Percentiles rank a stretch among this genome's conserved stretches.
Evolutionary conservation across 495 filamentous ascomycete species (phyloP).

Genomic region (Aspergillus nanangensis): DNA sequence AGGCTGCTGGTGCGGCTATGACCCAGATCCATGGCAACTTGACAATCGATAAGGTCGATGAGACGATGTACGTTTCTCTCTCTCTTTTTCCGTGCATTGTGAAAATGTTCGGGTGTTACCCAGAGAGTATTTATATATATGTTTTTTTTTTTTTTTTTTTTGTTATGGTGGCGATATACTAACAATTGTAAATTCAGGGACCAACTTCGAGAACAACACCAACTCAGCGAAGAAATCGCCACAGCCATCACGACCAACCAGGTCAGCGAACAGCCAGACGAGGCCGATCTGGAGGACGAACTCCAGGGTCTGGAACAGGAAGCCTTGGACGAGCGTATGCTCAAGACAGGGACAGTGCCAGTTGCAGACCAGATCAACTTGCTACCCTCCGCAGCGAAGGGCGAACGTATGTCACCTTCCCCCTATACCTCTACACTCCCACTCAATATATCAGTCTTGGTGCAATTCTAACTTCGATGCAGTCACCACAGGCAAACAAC

Average conservation of each 20-base stretch:
- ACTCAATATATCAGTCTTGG: background rate
- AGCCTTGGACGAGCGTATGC: conserved; percentile 88
- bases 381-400: conserved; percentile 66
- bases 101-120: too few relatives aligned
- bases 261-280: conserved; percentile 72
- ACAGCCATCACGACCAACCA: conserved; percentile 71
- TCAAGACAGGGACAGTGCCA: conserved; percentile 76
- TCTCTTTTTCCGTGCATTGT: too few relatives aligned
- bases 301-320: conserved; percentile 77
- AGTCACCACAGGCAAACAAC: conserved; percentile 49
- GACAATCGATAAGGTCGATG: conserved; percentile 88
- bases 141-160: background rate
- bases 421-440: conserved; percentile 1
- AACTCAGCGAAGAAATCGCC: conserved; percentile 87
- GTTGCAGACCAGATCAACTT: conserved; percentile 65
- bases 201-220: conserved; percentile 86
- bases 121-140: too few relatives aligned
- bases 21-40: conserved; percentile 84
- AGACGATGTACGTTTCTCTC: conserved; percentile 73
- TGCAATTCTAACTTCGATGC: conserved; percentile 2
- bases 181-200: conserved; percentile 59
- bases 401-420: conserved; percentile 60
- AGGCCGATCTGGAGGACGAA: conserved; percentile 77
- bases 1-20: conserved; percentile 85
- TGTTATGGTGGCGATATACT: background rate